Base-by-base conservation (phyloP, 768 basidiomycete species). In the Inosperma sp. region DNA sequence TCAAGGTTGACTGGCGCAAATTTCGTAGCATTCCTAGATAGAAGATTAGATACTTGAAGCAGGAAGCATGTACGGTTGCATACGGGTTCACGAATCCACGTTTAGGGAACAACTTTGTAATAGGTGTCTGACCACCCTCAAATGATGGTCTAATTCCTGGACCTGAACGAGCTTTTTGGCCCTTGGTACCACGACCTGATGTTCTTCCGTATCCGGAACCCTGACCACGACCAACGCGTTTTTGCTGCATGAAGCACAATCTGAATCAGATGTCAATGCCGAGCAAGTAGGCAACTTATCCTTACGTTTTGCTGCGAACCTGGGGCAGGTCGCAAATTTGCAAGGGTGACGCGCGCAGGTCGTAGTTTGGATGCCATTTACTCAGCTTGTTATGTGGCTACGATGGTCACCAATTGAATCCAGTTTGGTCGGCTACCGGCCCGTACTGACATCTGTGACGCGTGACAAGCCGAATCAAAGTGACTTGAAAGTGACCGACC, bases 61-160 rank as follows among this genome's bases (percentile, higher is more conserved):
- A 4, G 19, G 25, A 22, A 47, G 16, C 51, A 22, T 44, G 23
- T 16, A 19, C 12, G 14, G n/a, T 48, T 21, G 78, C 89, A 61
- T 59, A 96, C 95, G 82, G 81, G 70, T 96, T 98, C 52, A 85
- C 80, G 67, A 98, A 98, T 39, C 96, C 96, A 40, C 82, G 79
- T 74, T 99, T 99, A 5, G 96, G 96, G 63, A 94, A 88, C 36
- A 84, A 73, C 56, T 91, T 84, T 5, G 88, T 86, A 48, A 98
- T 82, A 12, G 95, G 90, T 4, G 95, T 97, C 67, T 97, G 95
- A 55, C 96, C 96, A 64, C 96, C 96, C 68, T 97, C 96, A 56
- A 97, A 99, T 5, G 90, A 85, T 22, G 81, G 76, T 58, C 78
- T 80, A 25, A 91, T 87, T 4, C 92, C 89, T 52, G 86, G 83